Evolutionary conservation across 23 red algal genomes (phyloP).

Genomic region (Pyropia yezoensis): DNA sequence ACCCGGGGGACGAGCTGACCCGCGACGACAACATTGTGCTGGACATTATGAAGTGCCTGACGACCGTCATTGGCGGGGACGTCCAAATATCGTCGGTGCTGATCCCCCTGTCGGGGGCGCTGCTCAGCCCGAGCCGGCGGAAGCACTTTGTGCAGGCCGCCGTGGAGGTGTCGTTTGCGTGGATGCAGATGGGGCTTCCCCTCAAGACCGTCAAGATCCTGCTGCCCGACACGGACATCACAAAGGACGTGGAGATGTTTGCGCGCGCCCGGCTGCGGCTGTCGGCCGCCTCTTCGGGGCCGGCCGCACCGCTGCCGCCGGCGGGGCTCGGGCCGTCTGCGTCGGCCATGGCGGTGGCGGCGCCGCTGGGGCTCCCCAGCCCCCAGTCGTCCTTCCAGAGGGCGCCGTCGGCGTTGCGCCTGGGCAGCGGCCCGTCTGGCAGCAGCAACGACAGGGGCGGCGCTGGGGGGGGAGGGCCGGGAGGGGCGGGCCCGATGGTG

Average conservation of each 20-base stretch:
- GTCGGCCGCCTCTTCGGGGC: background rate
- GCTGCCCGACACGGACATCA: slow-evolving; percentile 76
- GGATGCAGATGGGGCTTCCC: slow-evolving; percentile 78
- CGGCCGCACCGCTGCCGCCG: too few species aligned
- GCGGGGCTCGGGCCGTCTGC: too few species aligned
- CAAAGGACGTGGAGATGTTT: slow-evolving; percentile 74
- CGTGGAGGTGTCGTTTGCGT: slow-evolving; percentile 75
- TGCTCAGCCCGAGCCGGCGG: slow-evolving; percentile 44
- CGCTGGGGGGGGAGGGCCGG: too few species aligned
- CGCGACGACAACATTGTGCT: slow-evolving; percentile 78
- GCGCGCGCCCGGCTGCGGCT: slow-evolving; percentile 25
- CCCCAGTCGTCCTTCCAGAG: too few species aligned
- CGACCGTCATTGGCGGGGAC: slow-evolving; percentile 76
- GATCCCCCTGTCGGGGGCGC: slow-evolving; percentile 62
- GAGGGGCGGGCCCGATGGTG: too few species aligned
- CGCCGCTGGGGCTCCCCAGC: too few species aligned
- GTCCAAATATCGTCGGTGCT: slow-evolving; percentile 65
- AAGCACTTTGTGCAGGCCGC: slow-evolving; percentile 86
- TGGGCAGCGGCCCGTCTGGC: too few species aligned
- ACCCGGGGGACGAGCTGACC: slow-evolving; percentile 78
- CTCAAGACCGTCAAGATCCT: slow-evolving; percentile 75
- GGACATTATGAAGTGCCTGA: slow-evolving; percentile 73
- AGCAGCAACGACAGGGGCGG: too few species aligned
- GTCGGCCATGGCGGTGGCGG: too few species aligned
- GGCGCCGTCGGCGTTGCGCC: background rate